Base-by-base conservation (phyloP, 352 stramenopile species). In the Ochromonadaceae sp. region DNA sequence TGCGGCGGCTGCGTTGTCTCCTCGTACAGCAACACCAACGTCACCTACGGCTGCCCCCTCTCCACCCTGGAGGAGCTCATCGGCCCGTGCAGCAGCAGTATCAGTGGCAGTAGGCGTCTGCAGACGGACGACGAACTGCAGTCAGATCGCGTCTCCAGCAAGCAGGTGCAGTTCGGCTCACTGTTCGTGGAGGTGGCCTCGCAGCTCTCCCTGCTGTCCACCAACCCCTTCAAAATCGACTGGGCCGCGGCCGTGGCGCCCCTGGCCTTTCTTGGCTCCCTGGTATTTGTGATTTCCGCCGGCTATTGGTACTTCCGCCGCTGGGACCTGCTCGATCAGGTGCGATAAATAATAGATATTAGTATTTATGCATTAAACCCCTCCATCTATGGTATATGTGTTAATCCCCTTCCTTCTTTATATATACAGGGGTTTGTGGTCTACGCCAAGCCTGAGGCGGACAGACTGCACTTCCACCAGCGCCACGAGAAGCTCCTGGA, bases 181-280 rank as follows among this genome's bases (percentile, higher is more conserved):
- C 5, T 60, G 7, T 50, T 60, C 14, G 9, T 10, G 12, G 52
- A 35, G 22, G 22, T 44, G 15, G 32, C 2, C 32, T 12, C 4
- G 15, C 20, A 4, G 3, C 32, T 60, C 30, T 32, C 2, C n/a
- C 20, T 52, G n/a, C n/a, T 60, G 30, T 48, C 52, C n/a, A 4
- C 31, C 14, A 60, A 60, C 22, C 52, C 52, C 17, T 60, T 60
- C 25, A 26, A 53, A n/a, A 26, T 60, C 10, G n/a, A 60, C 35
- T 7, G 43, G 2, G 26, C 28, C 9, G 10, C 43, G 35, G 14
- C 52, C 3, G 35, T 32, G 17, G 3, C 31, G 20, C 17, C 47
- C 28, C 1, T 60, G 4, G 9, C 32, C 52, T 60, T 60, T 26
- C 2, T 60, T 44, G 52, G 52, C 28, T 9, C 28, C 9, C 3